Evolutionary conservation across 208 protist genomes (phyloP), one percentile per base, ranked within the genome.

Genomic region (Leishmania major): DNA sequence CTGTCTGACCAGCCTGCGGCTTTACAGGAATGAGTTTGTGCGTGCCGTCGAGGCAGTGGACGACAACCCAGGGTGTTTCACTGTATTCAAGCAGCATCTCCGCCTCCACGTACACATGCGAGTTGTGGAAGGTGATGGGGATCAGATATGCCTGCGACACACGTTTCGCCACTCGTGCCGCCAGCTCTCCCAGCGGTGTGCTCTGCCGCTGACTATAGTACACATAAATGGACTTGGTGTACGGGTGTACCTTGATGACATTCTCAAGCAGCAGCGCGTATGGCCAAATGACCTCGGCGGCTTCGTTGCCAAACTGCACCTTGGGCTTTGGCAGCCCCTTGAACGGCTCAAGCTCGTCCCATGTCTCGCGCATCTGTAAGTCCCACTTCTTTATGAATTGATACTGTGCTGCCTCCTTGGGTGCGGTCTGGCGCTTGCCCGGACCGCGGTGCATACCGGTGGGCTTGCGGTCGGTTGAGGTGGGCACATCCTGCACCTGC

Each of bases 201-300:
- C 76, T 81, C 81, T 95, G 92, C 51, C 87, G 87, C 81, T 98
- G 94, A 60, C 88, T 89, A 80, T 96, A 98, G 86, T 96, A 98
- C 8, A 96, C 90, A 81, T 98, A 98, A 75, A 98, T 95, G 69
- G 95, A 98, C 85, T 98, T 98, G 47, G 92, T 98, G 82, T 96
- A 98, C 47, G 93, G 95, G 84, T 98, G 95, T 57, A 98, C 93
- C 81, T 92, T 91, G 78, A 97, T 89, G 47, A 95, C 89, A 55
- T 93, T 87, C 88, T 98, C 92, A 1, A 98, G 85, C 70, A 98
- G 86, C 31, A 97, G 31, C 15, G 93, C 91, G 84, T 98, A 98
- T 25, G 95, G 95, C 94, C 95, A 98, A 75, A 97, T 87, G 13
- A 98, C 86, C 83, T 98, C 93, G 11, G 90, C 89, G 51, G 95